Conservation (phyloP, 2,329 filamentous ascomycete genomes). For the Cladosporium colombiae region DNA sequence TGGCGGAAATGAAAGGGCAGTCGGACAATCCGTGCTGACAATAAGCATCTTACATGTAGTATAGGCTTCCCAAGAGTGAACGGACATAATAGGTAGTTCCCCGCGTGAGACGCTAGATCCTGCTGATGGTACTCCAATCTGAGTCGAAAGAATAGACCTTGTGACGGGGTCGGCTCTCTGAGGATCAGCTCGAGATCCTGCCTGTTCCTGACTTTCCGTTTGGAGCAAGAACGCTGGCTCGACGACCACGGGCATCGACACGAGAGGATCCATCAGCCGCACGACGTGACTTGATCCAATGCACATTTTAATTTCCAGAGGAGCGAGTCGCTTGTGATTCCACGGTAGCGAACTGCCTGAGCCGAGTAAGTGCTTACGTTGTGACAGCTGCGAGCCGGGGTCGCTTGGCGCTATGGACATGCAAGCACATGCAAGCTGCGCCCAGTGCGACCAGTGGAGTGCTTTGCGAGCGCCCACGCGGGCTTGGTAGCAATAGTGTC, state of each 20-base stretch:
- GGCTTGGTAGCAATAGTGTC: conserved; percentile 12
- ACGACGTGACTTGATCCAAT: not conserved
- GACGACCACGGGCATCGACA: not conserved
- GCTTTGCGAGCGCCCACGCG: conserved; percentile 1
- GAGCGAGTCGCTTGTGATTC: not conserved
- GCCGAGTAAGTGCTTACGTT: conserved; percentile 13
- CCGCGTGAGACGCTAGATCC: conserved; percentile 7
- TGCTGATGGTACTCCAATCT: conserved; percentile 1
- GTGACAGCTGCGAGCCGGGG: conserved; percentile 16
- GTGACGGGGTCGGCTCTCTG: not conserved
- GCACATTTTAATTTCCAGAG: conserved; percentile 13
- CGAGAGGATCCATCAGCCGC: conserved; percentile 4
- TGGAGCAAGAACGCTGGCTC: conserved; percentile 1
- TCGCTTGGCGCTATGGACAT: conserved; percentile 16
- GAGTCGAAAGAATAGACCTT: not conserved
- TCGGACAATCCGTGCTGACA: conserved; percentile 1
- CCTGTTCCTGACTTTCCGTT: conserved; percentile 7
- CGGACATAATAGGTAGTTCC: not conserved
- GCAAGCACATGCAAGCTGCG: conserved; percentile 18
- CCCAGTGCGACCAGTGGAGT: conserved; percentile 13
- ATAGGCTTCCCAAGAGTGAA: not conserved
- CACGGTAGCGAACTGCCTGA: not conserved
- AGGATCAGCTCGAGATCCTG: conserved; percentile 3
- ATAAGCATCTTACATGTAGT: conserved; percentile 8
- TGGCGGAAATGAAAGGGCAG: not conserved